Conservation (phyloP, 768 basidiomycete species). For the Suillus cothurnatus region DNA sequence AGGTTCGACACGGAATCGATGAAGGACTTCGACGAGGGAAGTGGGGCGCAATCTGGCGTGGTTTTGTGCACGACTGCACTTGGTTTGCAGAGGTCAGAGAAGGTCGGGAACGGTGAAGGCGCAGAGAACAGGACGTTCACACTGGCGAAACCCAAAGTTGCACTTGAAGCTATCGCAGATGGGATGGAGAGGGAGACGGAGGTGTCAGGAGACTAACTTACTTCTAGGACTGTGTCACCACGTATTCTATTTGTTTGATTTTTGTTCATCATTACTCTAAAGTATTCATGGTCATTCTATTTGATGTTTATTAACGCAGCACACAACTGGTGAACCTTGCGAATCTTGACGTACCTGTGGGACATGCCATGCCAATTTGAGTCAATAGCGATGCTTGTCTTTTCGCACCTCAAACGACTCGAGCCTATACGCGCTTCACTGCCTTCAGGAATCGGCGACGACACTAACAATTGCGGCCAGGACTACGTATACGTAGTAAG, state of each 20-base stretch:
- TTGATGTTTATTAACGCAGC: conserved; percentile 2
- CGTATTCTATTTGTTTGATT: background rate
- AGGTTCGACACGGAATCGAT: conserved; percentile 43
- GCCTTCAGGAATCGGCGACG: background rate
- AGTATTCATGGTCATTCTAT: conserved; percentile 3
- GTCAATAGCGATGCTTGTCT: background rate
- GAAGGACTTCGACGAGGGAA: conserved; percentile 44
- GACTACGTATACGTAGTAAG: too few relatives aligned
- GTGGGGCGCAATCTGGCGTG: conserved; percentile 14
- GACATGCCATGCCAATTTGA: background rate
- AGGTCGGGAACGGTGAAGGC: conserved; percentile 35
- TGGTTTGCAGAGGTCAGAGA: conserved; percentile 46
- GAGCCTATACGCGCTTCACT: background rate
- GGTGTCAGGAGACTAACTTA: conserved; percentile 1
- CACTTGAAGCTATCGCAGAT: conserved; percentile 40
- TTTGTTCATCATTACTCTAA: background rate
- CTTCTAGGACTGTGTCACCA: background rate
- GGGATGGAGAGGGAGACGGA: conserved; percentile 28
- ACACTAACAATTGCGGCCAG: background rate
- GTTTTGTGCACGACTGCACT: conserved; percentile 62
- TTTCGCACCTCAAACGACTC: background rate
- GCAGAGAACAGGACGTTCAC: conserved; percentile 52
- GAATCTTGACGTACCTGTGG: background rate
- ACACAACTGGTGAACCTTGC: background rate
- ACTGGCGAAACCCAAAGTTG: conserved; percentile 58